phyloP scores from a whole-genome alignment of 371 early-diverging fungal genomes.

The Circinella minor region DNA sequence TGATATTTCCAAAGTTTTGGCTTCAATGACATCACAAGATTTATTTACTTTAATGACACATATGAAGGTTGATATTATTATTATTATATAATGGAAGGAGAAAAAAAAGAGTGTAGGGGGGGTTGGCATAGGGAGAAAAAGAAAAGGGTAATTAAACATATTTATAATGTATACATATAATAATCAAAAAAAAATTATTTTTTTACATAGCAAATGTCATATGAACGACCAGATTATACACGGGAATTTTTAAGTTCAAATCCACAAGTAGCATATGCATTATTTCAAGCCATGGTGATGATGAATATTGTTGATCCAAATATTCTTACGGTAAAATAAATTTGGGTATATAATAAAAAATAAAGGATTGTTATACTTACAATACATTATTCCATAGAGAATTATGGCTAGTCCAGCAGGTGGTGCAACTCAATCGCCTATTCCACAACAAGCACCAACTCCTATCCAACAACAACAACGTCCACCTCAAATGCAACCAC shows the following conservation, averaged over 20 bases:
- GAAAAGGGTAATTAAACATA: not conserved
- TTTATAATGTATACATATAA: not conserved
- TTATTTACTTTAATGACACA: slow-evolving; percentile 76
- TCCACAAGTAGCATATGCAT: slow-evolving; percentile 86
- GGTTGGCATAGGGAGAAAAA: too few species aligned
- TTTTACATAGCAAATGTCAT: slow-evolving; percentile 44
- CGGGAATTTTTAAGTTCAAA: slow-evolving; percentile 71
- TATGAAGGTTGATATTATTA: slow-evolving; percentile 63
- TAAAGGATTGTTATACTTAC: not conserved
- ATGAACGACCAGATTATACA: slow-evolving; percentile 73
- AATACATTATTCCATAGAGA: slow-evolving; percentile 22
- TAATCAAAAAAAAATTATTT: not conserved
- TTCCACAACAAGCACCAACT: slow-evolving; percentile 16
- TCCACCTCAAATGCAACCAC: slow-evolving; percentile 24
- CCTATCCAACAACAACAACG: slow-evolving; percentile 17
- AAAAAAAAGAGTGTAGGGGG: too few species aligned
- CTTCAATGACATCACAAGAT: slow-evolving; percentile 72
- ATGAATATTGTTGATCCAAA: slow-evolving; percentile 85
- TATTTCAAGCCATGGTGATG: slow-evolving; percentile 85
- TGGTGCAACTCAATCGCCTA: slow-evolving; percentile 28
- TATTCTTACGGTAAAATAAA: slow-evolving; percentile 65
- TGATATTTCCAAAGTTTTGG: slow-evolving; percentile 68
- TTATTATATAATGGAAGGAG: not conserved
- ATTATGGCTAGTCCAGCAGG: slow-evolving; percentile 37
- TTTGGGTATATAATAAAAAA: not conserved